Percentiles rank a stretch among this genome's conserved stretches.
phyloP scores from a whole-genome alignment of 2,329 filamentous ascomycete species.

The Penicillium paneum region DNA sequence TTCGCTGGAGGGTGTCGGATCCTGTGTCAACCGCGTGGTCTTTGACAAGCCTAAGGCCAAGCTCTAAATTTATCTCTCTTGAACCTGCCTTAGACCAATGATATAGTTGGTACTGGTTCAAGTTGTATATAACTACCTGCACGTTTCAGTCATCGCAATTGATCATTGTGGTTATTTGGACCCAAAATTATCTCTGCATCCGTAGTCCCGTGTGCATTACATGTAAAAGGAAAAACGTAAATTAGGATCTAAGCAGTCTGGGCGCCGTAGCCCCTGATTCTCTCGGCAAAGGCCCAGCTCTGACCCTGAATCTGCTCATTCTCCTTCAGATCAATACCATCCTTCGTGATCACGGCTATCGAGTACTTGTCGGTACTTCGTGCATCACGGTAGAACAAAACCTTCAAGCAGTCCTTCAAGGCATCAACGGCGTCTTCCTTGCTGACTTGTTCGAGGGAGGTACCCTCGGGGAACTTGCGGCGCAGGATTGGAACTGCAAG shows the following conservation, averaged over 20 bases:
- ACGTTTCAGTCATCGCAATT: neutral
- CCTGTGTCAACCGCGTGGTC: conserved; percentile 46
- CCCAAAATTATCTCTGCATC: neutral
- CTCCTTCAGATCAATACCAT: conserved; percentile 80
- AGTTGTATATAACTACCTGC: neutral
- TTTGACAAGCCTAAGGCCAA: conserved; percentile 43
- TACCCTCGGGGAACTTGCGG: conserved; percentile 78
- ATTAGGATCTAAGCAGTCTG: conserved; percentile 55
- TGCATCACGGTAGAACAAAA: conserved; percentile 94
- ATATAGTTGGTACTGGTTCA: neutral
- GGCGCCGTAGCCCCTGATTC: conserved; percentile 91
- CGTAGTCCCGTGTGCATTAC: conserved; percentile 12
- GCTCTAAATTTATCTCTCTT: conserved; percentile 24
- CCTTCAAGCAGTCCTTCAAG: conserved; percentile 95
- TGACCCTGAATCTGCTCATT: conserved; percentile 87
- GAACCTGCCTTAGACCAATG: neutral
- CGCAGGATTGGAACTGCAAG: conserved; percentile 90
- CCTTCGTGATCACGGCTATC: conserved; percentile 83
- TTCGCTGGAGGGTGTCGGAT: conserved; percentile 63
- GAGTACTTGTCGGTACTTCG: conserved; percentile 89
- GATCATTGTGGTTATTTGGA: neutral
- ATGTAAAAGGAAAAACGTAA: conserved; percentile 4
- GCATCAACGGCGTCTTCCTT: conserved; percentile 76
- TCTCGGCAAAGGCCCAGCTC: conserved; percentile 97
- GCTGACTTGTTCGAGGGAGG: conserved; percentile 65